Base-by-base conservation (phyloP, 1,284 basidiomycete genomes). In the Cryptococcus sp. region DNA sequence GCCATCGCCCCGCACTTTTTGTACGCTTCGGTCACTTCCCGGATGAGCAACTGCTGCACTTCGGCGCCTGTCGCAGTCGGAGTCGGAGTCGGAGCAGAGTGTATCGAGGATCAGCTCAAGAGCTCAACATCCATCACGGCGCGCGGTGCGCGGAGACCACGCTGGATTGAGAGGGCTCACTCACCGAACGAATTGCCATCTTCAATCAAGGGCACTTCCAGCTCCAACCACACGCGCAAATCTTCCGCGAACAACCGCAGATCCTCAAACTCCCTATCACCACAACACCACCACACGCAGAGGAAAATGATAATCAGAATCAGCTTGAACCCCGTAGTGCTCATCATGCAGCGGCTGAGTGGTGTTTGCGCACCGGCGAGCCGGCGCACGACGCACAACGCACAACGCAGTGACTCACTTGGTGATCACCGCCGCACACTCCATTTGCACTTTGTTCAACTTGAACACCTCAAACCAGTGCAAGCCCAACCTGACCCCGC, bases 171-270 rank as follows among this genome's bases (percentile, higher is more conserved):
- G n/a, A n/a, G n/a, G n/a, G 25, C 25, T 25, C 25, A 25, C 48
- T 41, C 42, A 66, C 69, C 70, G 53, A 72, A 74, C 6, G 64
- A 67, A 50, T 74, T 74, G 17, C 72, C 70, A 54, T 74, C 72
- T 53, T 74, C 72, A 27, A 72, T 66, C 6, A 71, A 40, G 20
- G 72, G 72, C n/a, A 72, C 61, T 45, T 74, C 72, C 38, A 71
- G 57, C 27, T 72, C 62, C 4, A 74, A 57, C 72, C 72, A 74
- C 19, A 69, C 53, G 20, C 62, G 55, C 19, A 74, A 56, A 47
- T 72, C 69, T 46, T 65, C 58, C 2, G 49, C 10, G 16, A 69
- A 31, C 54, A 60, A 27, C 38, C 65, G 59, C 17, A 72, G 50
- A 17, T 68, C 68, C 61, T 67, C 62, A 22, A 64, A 49, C 50